Evolutionary conservation across 345 rosid species (phyloP), one percentile per base, ranked within the genome.

Genomic region (Linum usitatissimum): DNA sequence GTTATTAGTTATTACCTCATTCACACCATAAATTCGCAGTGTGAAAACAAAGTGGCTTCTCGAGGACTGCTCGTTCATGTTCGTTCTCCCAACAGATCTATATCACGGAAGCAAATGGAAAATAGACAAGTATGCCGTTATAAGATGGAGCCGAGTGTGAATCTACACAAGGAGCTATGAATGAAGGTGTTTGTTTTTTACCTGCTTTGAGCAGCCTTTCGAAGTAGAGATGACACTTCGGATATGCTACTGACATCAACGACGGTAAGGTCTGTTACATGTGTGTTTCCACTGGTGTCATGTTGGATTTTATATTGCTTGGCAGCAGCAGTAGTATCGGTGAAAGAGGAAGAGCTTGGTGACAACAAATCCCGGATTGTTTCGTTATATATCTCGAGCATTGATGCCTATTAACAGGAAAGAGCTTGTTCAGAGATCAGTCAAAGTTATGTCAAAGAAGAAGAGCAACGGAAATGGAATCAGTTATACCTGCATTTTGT

Each of bases 311-410:
- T 71, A 66, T 81, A 93, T 58, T 87, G 97, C 73, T 81, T 93
- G 67, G 85, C 91, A 34, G 85, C 70, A 61, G 71, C 81, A 62
- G 70, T 77, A 66, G 66, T 83, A 19, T 87, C 97, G 53, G 65
- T 30, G 36, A 81, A 49, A 57, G 70, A 72, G 7, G 78, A 64
- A 67, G 80, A 72, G 66, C 69, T 84, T 31, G 81, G 57, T 20
- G 82, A 72, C 68, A 92, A 73, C 77, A 93, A 73, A 69, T 93
- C 99, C 6, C 92, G 90, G 38, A 93, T 77, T 59, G 90, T 77
- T 66, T 93, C 99, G 14, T 93, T 93, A 81, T 93, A 93, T 10
- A 93, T 93, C 71, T 93, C 99, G 75, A 93, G 69, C 96, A 93
- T 86, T 30, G 99, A 93, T n/a, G 80, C 98, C 96, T 85, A 64